A percentile compares a stretch with the other conserved stretches of the same genome.
Evolutionary conservation across 129 eudicot genomes (phyloP).

Genomic region (Rutidosis leptorrhynchoides): DNA sequence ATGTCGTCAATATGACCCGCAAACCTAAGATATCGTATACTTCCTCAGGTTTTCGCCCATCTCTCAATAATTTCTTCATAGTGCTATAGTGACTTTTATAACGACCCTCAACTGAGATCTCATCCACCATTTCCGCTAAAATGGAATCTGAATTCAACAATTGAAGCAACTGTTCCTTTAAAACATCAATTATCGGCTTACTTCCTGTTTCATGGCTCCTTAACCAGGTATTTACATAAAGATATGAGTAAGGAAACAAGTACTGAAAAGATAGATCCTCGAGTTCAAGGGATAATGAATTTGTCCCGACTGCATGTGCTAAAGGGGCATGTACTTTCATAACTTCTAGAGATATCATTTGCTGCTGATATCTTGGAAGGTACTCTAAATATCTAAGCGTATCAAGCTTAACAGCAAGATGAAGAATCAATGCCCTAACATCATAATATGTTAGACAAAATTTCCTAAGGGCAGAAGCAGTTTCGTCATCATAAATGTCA

Average conservation of each 20-base stretch:
- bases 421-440: conserved; percentile 73
- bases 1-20: conserved; percentile 65
- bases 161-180: conserved; percentile 58
- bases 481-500: conserved; percentile 66
- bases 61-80: conserved; percentile 92
- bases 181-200: conserved; percentile 46
- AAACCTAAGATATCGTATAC: conserved; percentile 85
- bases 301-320: conserved; percentile 84
- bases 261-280: conserved; percentile 82
- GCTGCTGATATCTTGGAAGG: conserved; percentile 82
- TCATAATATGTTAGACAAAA: conserved; percentile 90
- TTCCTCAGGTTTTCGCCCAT: conserved; percentile 91
- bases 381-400: conserved; percentile 76
- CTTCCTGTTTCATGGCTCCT: conserved; percentile 66
- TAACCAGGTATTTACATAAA: conserved; percentile 81
- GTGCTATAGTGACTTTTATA: conserved; percentile 93
- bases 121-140: conserved; percentile 56
- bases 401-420: conserved; percentile 86
- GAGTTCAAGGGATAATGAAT: conserved; percentile 60
- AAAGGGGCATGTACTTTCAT: conserved; percentile 89
- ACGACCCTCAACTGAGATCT: conserved; percentile 72
- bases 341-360: conserved; percentile 66
- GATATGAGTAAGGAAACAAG: conserved; percentile 86
- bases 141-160: conserved; percentile 48
- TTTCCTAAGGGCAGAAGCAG: conserved; percentile 72